A percentile compares a stretch with the other conserved stretches of the same genome.
phyloP scores from a whole-genome alignment of 495 filamentous ascomycete genomes.

The Aspergillus avenaceus region DNA sequence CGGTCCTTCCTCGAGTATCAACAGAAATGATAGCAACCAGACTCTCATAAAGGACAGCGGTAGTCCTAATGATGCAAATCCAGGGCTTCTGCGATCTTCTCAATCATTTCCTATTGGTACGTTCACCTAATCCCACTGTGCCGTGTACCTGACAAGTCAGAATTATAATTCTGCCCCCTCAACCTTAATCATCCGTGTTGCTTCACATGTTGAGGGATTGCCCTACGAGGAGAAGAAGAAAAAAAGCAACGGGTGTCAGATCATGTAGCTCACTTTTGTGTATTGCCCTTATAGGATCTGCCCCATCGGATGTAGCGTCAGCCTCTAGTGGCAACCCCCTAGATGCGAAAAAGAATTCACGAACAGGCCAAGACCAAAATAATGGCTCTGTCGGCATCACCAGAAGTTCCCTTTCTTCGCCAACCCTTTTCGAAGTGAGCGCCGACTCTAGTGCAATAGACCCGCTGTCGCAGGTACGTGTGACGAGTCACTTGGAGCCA shows the following conservation, averaged over 20 bases:
- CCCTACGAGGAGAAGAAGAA: background rate
- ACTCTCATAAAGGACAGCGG: slow-evolving; percentile 4
- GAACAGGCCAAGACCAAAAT: slow-evolving; percentile 9
- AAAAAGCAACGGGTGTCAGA: background rate
- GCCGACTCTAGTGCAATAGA: slow-evolving; percentile 47
- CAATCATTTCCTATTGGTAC: slow-evolving; percentile 23
- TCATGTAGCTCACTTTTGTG: slow-evolving; percentile 3
- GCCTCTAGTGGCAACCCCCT: slow-evolving; percentile 32
- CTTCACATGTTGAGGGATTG: slow-evolving; percentile 11
- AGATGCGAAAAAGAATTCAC: slow-evolving; percentile 26
- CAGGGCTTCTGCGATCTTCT: slow-evolving; percentile 13
- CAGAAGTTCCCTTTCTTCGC: slow-evolving; percentile 25
- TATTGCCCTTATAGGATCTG: slow-evolving; percentile 19
- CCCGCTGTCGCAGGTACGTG: slow-evolving; percentile 52
- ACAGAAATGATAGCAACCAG: slow-evolving; percentile 5
- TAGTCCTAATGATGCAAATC: slow-evolving; percentile 10
- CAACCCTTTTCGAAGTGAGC: slow-evolving; percentile 27
- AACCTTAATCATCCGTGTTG: background rate
- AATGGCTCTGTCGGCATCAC: slow-evolving; percentile 14
- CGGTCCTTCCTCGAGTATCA: slow-evolving; percentile 1
- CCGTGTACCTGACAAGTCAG: background rate
- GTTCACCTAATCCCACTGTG: background rate
- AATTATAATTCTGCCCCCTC: background rate
- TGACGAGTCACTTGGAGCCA: background rate
- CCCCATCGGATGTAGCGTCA: slow-evolving; percentile 31